phyloP scores from a whole-genome alignment of 495 filamentous ascomycete species.

The Pyrenopolyporus hunteri region DNA sequence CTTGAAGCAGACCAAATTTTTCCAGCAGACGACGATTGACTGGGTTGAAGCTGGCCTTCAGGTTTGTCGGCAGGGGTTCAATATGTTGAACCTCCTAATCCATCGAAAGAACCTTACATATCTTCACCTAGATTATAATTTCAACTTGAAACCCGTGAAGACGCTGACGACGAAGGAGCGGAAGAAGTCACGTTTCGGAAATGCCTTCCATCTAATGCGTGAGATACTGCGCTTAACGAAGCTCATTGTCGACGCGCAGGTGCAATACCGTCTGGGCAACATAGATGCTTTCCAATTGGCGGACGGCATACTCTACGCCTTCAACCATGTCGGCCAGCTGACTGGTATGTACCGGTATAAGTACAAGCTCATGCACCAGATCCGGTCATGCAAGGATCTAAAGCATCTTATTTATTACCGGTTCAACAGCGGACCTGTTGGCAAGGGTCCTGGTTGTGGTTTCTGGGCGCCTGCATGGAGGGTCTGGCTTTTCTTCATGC shows the following conservation, averaged over 20 bases:
- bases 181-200: constrained; percentile 99
- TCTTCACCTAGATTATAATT: constrained; percentile 98
- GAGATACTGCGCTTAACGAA: constrained; percentile 98
- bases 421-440: constrained; percentile 97
- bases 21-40: constrained; percentile 98
- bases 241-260: constrained; percentile 97
- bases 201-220: constrained; percentile 98
- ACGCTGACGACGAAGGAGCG: constrained; percentile 98
- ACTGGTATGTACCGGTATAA: constrained; percentile 99
- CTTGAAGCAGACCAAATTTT: constrained; percentile 96
- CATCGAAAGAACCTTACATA: constrained; percentile 99
- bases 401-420: constrained; percentile 99
- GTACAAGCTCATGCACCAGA: constrained; percentile 99
- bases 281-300: constrained; percentile 99
- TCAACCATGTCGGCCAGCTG: constrained; percentile 98
- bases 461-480: constrained; percentile 99
- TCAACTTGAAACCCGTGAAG: constrained; percentile 99
- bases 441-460: constrained; percentile 96
- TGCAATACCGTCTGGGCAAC: constrained; percentile 96
- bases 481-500: constrained; percentile 99
- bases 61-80: constrained; percentile 97
- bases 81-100: constrained; percentile 98
- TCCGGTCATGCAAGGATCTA: constrained; percentile 97
- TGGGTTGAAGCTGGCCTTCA: constrained; percentile 99
- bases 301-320: constrained; percentile 97